Base-by-base conservation (phyloP, 352 stramenopile genomes). In the Globisporangium spinosum region DNA sequence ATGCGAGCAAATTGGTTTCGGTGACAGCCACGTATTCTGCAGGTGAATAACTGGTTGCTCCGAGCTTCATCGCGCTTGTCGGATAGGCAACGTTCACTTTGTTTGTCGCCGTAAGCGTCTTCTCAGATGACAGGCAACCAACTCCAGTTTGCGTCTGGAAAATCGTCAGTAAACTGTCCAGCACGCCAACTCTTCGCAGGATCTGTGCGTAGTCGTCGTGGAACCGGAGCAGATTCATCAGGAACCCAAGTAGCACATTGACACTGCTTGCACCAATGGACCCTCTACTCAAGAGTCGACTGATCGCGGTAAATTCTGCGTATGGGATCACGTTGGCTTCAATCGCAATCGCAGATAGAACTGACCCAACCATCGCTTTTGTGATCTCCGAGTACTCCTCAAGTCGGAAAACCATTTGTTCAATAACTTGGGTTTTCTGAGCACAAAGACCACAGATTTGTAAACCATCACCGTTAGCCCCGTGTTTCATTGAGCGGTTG, bases 281-380 rank as follows among this genome's bases (percentile, higher is more conserved):
- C 15, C 53, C 53, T 58, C 80, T 77, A 34, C 29, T 58, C 57
- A 87, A 63, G 29, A 80, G 73, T 13, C 67, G 54, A 32, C 68
- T 70, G 13, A 88, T 77, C 35, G 76, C 70, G 12, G 43, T 56
- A 13, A 89, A 69, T 55, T 89, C 81, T 15, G 56, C 68, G 59
- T 78, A 85, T n/a, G 79, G 81, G 62, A 88, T 76, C n/a, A 89
- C 70, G 3, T 63, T 75, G 0, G 79, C 71, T 82, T 89, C 81
- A 23, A 89, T 87, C 3, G 81, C 79, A 35, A 82, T 79, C 20
- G 76, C 78, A 53, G 79, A 83, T 0, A 89, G 70, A 47, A 89
- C 79, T 20, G 81, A 88, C 15, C 80, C 70, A 60, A 89, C 63
- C 3, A 71, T 81, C 32, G 81, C 78, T 47, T 85, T 82, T 3